Base-by-base conservation (phyloP, 805 yeast genomes). In the Saturnispora gosingensis region DNA sequence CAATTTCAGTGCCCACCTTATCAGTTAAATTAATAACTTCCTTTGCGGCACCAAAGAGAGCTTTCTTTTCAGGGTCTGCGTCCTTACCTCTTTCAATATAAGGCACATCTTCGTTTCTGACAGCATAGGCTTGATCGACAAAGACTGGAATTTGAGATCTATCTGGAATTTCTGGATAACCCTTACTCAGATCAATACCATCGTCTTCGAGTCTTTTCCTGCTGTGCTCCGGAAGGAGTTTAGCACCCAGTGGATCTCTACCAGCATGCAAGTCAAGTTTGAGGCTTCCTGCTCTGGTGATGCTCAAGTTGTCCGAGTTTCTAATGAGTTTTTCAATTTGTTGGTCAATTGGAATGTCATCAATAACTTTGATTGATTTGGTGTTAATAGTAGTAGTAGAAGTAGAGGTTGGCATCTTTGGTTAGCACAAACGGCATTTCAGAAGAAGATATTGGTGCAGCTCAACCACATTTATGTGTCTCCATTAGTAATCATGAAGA, bases 151-250 rank as follows among this genome's bases (percentile, higher is more conserved):
- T 62, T 40, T 64, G 53, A 1, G 56, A 53, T 45, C 54, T 54
- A 7, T 56, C 54, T 7, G 75, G 73, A 49, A 67, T 58, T 22
- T 59, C 63, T 20, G 75, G 75, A 56, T 72, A 72, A 18, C 75
- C 75, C 24, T 59, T 38, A 5, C 67, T 55, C 10, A 68, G 30
- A 50, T 71, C 74, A 53, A 72, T 59, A 8, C 68, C 68, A 49
- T 58, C 63, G 48, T 64, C 65, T 22, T 63, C 71, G 25, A 66
- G 65, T 55, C 75, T 63, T 22, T 58, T 61, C 20, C 58, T 53
- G 53, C 48, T n/a, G n/a, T n/a, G n/a, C n/a, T n/a, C n/a, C n/a
- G n/a, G n/a, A n/a, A n/a, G n/a, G n/a, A n/a, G n/a, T n/a, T 48
- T 59, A 59, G 55, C 45, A 16, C 62, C 61, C 4, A 30, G 53